Percentiles rank a stretch among this genome's conserved stretches.
Evolutionary conservation across 2,329 filamentous ascomycete genomes (phyloP).

Genomic region (Didymella arachidicola): DNA sequence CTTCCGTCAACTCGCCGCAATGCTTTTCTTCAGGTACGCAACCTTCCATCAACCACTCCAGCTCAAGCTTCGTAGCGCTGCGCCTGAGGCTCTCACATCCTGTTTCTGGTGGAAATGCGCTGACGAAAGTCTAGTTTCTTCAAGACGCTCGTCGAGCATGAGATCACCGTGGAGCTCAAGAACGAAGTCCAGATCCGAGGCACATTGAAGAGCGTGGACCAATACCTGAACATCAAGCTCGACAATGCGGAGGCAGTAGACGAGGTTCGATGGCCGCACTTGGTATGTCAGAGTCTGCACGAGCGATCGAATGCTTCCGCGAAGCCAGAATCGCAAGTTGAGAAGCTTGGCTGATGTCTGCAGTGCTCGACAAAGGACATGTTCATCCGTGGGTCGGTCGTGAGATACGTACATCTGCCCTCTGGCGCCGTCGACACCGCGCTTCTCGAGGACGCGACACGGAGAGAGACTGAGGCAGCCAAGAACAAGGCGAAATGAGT

Average conservation of each 20-base stretch:
- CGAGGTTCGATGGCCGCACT: constrained; percentile 91
- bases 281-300: constrained; percentile 61
- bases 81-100: not conserved
- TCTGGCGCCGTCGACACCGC: constrained; percentile 83
- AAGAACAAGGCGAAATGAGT: constrained; percentile 50
- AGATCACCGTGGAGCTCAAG: constrained; percentile 98
- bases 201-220: constrained; percentile 94
- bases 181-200: constrained; percentile 98
- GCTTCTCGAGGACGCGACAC: constrained; percentile 83
- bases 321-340: not conserved
- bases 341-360: constrained; percentile 13
- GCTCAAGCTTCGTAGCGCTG: not conserved
- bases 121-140: constrained; percentile 70
- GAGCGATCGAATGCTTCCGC: too few species aligned
- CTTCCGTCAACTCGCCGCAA: constrained; percentile 29
- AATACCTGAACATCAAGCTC: constrained; percentile 99
- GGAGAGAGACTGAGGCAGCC: constrained; percentile 47
- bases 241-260: constrained; percentile 94
- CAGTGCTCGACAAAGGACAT: constrained; percentile 89
- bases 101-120: not conserved
- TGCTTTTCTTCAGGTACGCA: constrained; percentile 63
- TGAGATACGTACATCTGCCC: constrained; percentile 90
- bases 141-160: constrained; percentile 96
- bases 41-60: not conserved
- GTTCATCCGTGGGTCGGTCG: constrained; percentile 92